Percentiles rank a stretch among this genome's conserved stretches.
phyloP scores from a whole-genome alignment of 2,329 filamentous ascomycete species.

The Stemphylium lycopersici region DNA sequence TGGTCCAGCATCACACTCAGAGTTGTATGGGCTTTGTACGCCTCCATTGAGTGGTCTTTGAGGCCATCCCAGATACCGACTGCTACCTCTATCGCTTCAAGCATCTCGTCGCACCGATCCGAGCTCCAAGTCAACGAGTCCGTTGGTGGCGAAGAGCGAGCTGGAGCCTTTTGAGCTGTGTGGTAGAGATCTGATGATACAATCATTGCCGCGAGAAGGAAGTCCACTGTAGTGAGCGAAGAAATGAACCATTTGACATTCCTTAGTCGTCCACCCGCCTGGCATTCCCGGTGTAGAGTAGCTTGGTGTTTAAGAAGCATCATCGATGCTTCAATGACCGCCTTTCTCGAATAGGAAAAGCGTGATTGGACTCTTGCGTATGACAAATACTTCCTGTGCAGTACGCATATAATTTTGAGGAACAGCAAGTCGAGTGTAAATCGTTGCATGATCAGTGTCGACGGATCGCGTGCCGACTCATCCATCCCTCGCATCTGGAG shows the following conservation, averaged over 20 bases:
- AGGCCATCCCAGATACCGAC: slow-evolving; percentile 80
- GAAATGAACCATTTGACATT: slow-evolving; percentile 80
- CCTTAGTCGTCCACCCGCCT: slow-evolving; percentile 72
- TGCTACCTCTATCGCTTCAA: slow-evolving; percentile 73
- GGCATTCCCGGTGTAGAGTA: slow-evolving; percentile 75
- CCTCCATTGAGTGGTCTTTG: slow-evolving; percentile 81
- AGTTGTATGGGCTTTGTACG: slow-evolving; percentile 81
- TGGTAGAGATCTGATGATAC: slow-evolving; percentile 83
- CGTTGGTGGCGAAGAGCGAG: slow-evolving; percentile 42
- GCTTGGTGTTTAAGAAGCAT: slow-evolving; percentile 79
- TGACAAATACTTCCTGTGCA: slow-evolving; percentile 87
- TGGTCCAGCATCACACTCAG: slow-evolving; percentile 86
- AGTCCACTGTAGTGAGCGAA: slow-evolving; percentile 82
- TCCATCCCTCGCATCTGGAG: slow-evolving; percentile 77
- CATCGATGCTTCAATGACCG: slow-evolving; percentile 85
- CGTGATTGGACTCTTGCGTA: slow-evolving; percentile 74
- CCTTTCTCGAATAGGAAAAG: slow-evolving; percentile 82
- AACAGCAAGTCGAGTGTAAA: slow-evolving; percentile 85
- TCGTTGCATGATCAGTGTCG: slow-evolving; percentile 75
- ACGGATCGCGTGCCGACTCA: slow-evolving; percentile 72
- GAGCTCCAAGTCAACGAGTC: slow-evolving; percentile 55
- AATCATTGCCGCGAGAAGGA: slow-evolving; percentile 83
- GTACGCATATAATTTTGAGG: slow-evolving; percentile 84
- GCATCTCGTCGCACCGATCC: slow-evolving; percentile 71
- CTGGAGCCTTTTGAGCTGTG: slow-evolving; percentile 55